Percentiles rank a stretch among this genome's conserved stretches.
phyloP scores from a whole-genome alignment of 108 stramenopile genomes.

The Nannochloropsis gaditana region DNA sequence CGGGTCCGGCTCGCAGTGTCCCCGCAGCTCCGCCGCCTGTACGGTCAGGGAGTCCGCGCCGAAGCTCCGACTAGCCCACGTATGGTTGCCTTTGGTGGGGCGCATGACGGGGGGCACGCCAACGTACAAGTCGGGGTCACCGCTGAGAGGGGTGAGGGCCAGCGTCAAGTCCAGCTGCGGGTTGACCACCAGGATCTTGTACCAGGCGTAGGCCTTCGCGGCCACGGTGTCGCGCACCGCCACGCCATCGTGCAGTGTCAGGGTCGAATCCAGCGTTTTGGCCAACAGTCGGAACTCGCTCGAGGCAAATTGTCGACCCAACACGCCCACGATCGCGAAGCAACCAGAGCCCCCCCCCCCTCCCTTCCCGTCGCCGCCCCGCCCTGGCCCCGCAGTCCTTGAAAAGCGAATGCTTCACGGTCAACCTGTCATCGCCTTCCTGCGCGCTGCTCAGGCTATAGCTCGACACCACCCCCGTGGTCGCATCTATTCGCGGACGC shows the following conservation, averaged over 20 bases:
- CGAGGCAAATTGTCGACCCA: neutral
- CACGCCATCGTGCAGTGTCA: conserved; percentile 27
- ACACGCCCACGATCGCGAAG: neutral
- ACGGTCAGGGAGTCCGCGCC: conserved; percentile 33
- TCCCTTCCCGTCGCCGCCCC: neutral
- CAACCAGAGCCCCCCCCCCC: neutral
- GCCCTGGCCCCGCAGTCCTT: conserved; percentile 21
- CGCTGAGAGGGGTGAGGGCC: conserved; percentile 30
- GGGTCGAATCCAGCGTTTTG: neutral
- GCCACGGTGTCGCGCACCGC: conserved; percentile 15
- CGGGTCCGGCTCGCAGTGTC: conserved; percentile 29
- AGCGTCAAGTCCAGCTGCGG: conserved; percentile 29
- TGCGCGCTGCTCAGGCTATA: neutral
- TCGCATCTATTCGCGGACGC: neutral
- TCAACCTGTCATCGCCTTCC: neutral
- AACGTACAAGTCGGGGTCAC: conserved; percentile 45
- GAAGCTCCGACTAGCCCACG: conserved; percentile 27
- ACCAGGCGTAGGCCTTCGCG: conserved; percentile 22
- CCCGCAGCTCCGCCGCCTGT: neutral
- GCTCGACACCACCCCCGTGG: neutral
- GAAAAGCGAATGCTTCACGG: neutral
- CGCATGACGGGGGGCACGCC: neutral
- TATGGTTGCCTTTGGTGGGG: conserved; percentile 22
- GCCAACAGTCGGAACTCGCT: conserved; percentile 14
- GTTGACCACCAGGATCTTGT: conserved; percentile 20